Evolutionary conservation across 371 early-diverging fungal species (phyloP).

Genomic region (Apophysomyces sp.): DNA sequence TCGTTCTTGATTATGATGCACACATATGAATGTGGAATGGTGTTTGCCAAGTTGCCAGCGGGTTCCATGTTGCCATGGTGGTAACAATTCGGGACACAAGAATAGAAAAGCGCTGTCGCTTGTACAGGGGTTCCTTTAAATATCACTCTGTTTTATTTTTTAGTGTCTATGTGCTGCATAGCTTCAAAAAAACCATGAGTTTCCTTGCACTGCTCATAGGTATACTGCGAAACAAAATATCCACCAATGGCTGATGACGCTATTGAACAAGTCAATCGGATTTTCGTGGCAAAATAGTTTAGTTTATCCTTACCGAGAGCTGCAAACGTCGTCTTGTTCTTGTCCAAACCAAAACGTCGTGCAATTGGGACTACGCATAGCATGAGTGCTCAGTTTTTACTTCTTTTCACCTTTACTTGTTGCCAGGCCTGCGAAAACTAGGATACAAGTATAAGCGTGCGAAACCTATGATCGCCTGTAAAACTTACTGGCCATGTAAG

Average conservation of each 20-base stretch:
- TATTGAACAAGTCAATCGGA: background rate
- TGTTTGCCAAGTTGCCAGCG: no score
- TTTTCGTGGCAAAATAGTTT: no score
- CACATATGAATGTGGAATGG: no score
- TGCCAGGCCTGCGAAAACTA: slow-evolving; percentile 8
- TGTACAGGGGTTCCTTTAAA: background rate
- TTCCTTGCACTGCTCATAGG: slow-evolving; percentile 12
- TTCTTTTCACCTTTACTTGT: slow-evolving; percentile 4
- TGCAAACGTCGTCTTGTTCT: slow-evolving; percentile 9
- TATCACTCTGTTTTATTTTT: no score
- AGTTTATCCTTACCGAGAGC: slow-evolving; percentile 9
- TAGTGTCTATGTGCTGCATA: background rate
- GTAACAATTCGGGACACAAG: background rate
- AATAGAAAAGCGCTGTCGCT: background rate
- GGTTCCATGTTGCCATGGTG: no score
- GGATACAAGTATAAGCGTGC: background rate
- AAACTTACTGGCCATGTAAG: slow-evolving; percentile 11
- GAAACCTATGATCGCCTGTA: no score
- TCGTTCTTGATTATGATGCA: no score
- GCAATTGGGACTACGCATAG: slow-evolving; percentile 11
- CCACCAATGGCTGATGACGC: slow-evolving; percentile 12
- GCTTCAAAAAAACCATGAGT: slow-evolving; percentile 9
- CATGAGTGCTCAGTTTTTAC: background rate
- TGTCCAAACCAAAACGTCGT: slow-evolving; percentile 7
- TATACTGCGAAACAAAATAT: slow-evolving; percentile 12